Conservation (phyloP, 202 grass and related monocot species). For the Zoysia matrella region DNA sequence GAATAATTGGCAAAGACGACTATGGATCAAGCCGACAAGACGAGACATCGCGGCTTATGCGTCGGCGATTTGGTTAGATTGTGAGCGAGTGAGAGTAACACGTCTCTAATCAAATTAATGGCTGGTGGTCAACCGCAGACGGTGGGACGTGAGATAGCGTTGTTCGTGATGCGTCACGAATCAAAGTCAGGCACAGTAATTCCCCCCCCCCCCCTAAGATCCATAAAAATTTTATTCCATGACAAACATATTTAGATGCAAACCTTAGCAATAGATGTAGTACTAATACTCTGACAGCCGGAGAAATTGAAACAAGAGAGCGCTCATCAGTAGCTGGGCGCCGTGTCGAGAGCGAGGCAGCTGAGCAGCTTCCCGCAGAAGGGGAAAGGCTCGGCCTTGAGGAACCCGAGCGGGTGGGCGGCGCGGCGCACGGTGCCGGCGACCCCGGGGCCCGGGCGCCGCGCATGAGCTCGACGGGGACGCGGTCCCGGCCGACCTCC, state of each 20-base stretch:
- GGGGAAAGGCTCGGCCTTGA: conserved; percentile 53
- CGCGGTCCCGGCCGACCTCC: conserved; percentile 46
- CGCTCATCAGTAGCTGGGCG: neutral
- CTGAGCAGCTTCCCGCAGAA: conserved; percentile 47
- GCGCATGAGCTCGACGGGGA: conserved; percentile 13
- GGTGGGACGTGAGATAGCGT: too few species aligned
- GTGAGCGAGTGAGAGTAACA: neutral
- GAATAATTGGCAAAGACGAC: too few species aligned
- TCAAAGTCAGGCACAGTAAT: too few species aligned
- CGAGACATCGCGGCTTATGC: neutral
- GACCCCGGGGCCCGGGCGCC: conserved; percentile 47
- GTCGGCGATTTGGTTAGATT: neutral
- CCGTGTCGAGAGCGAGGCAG: neutral
- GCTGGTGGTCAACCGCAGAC: neutral
- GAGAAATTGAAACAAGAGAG: neutral
- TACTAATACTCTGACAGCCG: too few species aligned
- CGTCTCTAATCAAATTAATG: conserved; percentile 31
- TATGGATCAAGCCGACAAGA: neutral
- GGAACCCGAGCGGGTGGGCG: conserved; percentile 63
- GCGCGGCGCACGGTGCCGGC: conserved; percentile 47
- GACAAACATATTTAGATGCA: too few species aligned
- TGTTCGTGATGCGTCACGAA: too few species aligned
- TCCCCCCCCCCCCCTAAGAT: too few species aligned
- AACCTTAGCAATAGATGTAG: too few species aligned
- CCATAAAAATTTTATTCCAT: too few species aligned